Conservation (phyloP, 2,329 filamentous ascomycete species). For the Fusarium coicis region DNA sequence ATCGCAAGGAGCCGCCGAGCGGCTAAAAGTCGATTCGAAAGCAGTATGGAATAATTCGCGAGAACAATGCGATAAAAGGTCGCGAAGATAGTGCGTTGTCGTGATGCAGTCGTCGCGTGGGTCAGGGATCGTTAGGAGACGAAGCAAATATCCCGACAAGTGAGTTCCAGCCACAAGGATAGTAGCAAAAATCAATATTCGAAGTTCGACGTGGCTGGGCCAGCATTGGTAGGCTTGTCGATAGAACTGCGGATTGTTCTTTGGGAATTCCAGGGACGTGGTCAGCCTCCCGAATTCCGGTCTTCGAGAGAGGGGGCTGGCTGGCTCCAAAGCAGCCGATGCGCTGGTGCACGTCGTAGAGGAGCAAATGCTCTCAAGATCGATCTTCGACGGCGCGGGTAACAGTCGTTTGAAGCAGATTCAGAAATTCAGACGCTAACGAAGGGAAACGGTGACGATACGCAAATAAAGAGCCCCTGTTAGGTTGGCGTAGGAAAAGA, state of each 20-base stretch:
- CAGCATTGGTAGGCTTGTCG: conserved; percentile 50
- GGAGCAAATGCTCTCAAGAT: conserved; percentile 28
- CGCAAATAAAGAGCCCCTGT: conserved; percentile 33
- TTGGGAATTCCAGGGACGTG: conserved; percentile 39
- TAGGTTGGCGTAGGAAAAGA: conserved; percentile 31
- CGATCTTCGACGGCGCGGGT: conserved; percentile 32
- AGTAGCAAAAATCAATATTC: conserved; percentile 50
- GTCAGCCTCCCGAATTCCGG: conserved; percentile 52
- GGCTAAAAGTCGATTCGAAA: conserved; percentile 41
- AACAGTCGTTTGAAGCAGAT: conserved; percentile 7
- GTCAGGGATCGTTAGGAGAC: conserved; percentile 29
- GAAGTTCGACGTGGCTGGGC: conserved; percentile 58
- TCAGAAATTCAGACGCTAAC: conserved; percentile 14
- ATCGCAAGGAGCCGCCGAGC: conserved; percentile 53
- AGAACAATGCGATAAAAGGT: conserved; percentile 14
- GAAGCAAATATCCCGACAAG: conserved; percentile 26
- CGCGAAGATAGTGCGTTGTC: conserved; percentile 4
- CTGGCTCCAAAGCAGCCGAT: conserved; percentile 34
- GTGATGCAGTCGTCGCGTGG: conserved; percentile 34
- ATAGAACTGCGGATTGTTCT: conserved; percentile 44
- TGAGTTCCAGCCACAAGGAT: conserved; percentile 42
- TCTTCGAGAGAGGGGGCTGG: conserved; percentile 37
- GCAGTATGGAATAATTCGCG: conserved; percentile 28
- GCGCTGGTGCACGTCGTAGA: conserved; percentile 35
- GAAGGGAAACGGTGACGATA: conserved; percentile 36